Conservation (phyloP, 2,329 filamentous ascomycete species). For the Piedraia hortae region DNA sequence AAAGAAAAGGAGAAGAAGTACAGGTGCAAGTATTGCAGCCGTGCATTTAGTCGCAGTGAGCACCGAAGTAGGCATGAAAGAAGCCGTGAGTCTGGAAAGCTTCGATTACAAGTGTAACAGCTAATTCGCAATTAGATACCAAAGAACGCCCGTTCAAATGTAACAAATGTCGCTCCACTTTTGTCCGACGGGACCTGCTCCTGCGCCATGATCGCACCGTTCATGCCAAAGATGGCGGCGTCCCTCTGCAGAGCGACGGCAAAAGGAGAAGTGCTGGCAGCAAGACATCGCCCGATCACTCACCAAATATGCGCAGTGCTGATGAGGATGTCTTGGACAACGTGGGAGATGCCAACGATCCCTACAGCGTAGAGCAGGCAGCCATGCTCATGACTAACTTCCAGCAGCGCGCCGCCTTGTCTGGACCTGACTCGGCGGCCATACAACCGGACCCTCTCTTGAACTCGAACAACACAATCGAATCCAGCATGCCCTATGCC, state of each 20-base stretch:
- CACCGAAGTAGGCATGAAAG: constrained; percentile 91
- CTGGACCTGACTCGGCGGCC: constrained; percentile 28
- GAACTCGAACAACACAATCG: constrained; percentile 47
- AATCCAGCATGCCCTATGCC: constrained; percentile 43
- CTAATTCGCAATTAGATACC: no score
- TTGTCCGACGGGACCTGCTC: constrained; percentile 86
- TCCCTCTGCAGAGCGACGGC: constrained; percentile 77
- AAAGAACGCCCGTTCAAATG: constrained; percentile 98
- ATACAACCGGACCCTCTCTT: constrained; percentile 36
- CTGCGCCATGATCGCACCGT: constrained; percentile 94
- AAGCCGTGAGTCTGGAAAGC: constrained; percentile 62
- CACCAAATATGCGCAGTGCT: constrained; percentile 51
- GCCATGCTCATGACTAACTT: constrained; percentile 97
- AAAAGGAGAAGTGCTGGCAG: constrained; percentile 37
- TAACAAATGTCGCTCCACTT: constrained; percentile 91
- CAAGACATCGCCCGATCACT: constrained; percentile 21
- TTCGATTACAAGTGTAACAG: no score
- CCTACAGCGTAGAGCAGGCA: constrained; percentile 88
- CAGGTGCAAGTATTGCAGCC: constrained; percentile 96
- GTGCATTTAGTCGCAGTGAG: constrained; percentile 91
- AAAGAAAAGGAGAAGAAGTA: constrained; percentile 59
- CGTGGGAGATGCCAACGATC: constrained; percentile 71
- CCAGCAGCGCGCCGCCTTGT: constrained; percentile 70
- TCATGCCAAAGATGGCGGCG: constrained; percentile 89
- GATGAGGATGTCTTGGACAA: constrained; percentile 74